Conservation (phyloP, 2,329 filamentous ascomycete genomes). For the Monosporascus sp. region DNA sequence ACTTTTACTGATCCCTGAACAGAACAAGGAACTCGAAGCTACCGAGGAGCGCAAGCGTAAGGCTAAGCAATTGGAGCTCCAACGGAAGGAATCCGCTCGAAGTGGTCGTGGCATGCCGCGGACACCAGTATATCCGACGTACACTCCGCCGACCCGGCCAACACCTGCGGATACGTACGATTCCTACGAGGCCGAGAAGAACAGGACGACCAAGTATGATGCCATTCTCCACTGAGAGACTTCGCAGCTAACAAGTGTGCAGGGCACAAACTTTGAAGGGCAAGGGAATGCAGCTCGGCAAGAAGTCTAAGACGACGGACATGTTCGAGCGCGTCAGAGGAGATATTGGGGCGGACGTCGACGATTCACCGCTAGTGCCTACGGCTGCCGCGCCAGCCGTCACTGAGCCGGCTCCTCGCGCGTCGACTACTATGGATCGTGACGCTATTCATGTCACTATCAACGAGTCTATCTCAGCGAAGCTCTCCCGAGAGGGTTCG, state of each 20-base stretch:
- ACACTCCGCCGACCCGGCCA: slow-evolving; percentile 73
- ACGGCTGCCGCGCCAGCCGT: slow-evolving; percentile 43
- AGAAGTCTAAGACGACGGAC: slow-evolving; percentile 96
- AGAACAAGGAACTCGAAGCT: slow-evolving; percentile 98
- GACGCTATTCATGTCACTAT: slow-evolving; percentile 86
- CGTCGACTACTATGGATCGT: slow-evolving; percentile 65
- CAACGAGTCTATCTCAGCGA: slow-evolving; percentile 85
- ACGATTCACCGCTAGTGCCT: slow-evolving; percentile 67
- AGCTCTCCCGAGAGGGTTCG: slow-evolving; percentile 80
- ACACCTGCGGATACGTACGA: slow-evolving; percentile 80
- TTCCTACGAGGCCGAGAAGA: slow-evolving; percentile 95
- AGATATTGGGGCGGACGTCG: slow-evolving; percentile 81
- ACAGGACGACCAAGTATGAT: slow-evolving; percentile 76
- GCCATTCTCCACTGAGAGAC: not conserved
- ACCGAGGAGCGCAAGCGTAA: slow-evolving; percentile 98
- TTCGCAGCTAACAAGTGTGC: slow-evolving; percentile 19
- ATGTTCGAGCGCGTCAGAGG: slow-evolving; percentile 95
- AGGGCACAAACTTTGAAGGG: slow-evolving; percentile 68
- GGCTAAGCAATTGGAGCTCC: slow-evolving; percentile 97
- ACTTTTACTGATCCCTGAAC: slow-evolving; percentile 12
- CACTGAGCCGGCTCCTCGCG: slow-evolving; percentile 50
- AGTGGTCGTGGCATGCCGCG: slow-evolving; percentile 65
- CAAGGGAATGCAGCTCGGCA: slow-evolving; percentile 98
- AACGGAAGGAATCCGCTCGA: slow-evolving; percentile 91
- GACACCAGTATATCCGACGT: slow-evolving; percentile 80